These are phyloP conservation scores for Durotheca rogersii DNA, from an alignment of 495 filamentous ascomycete species.

Conservation along the genomic window DNA sequence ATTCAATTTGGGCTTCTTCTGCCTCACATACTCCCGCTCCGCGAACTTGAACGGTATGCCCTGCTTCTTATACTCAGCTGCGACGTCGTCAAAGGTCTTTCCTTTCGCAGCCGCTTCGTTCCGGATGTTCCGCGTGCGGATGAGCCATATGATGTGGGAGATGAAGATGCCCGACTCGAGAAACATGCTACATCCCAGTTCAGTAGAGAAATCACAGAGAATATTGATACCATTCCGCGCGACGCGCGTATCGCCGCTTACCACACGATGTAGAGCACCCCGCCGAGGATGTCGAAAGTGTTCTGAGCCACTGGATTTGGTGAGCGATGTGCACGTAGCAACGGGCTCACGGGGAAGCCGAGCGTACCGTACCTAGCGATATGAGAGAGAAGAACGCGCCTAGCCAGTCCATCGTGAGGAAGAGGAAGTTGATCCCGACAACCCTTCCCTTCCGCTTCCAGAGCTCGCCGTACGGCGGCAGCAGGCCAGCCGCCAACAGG, in stretches of 20 bases:
- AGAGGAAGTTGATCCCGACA: constrained; percentile 67
- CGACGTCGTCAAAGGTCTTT: constrained; percentile 64
- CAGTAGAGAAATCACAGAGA: constrained; percentile 11
- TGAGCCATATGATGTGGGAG: constrained; percentile 67
- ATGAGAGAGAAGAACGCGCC: constrained; percentile 77
- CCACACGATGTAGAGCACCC: constrained; percentile 68
- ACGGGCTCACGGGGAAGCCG: background rate
- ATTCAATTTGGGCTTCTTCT: background rate
- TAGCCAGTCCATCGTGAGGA: constrained; percentile 67
- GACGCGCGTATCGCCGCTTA: too few relatives aligned
- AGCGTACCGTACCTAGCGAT: constrained; percentile 56
- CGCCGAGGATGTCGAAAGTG: constrained; percentile 69
- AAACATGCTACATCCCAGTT: constrained; percentile 47
- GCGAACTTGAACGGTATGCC: constrained; percentile 44
- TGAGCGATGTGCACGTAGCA: constrained; percentile 4
- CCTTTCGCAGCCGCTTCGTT: constrained; percentile 56
- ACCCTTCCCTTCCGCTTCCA: constrained; percentile 70
- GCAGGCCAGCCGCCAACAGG: constrained; percentile 58
- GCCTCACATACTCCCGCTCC: constrained; percentile 33
- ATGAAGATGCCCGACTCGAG: constrained; percentile 69
- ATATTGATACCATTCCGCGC: too few relatives aligned
- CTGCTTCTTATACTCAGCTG: constrained; percentile 41
- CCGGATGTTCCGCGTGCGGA: constrained; percentile 61
- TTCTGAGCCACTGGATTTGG: constrained; percentile 57
- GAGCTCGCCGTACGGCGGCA: constrained; percentile 72